Base-by-base conservation (phyloP, 257 asterid species). In the Lantana camara region DNA sequence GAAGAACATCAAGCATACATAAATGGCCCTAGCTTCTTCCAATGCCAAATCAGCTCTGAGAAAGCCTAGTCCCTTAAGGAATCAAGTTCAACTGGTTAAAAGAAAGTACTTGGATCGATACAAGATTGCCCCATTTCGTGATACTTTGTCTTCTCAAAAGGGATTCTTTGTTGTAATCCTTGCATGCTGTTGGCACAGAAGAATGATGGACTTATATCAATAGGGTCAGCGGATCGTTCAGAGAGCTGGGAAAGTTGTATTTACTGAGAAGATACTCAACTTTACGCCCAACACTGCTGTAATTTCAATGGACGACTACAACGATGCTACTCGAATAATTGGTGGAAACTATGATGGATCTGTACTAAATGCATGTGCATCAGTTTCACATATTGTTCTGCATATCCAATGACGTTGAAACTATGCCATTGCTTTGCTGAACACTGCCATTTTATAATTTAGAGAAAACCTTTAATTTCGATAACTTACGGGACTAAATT, bases 251-350 rank as follows among this genome's bases (percentile, higher is more conserved):
- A 85, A 85, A 73, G 78, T 85, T 66, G 78, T 75, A 12, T 46
- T 46, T 17, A 23, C 71, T 0, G 71, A 66, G 30, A 66, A 66
- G 75, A 82, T 82, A 41, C 64, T 85, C n/a, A 85, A 73, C 64
- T 78, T 82, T 68, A 76, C 80, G 89, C 90, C 89, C 14, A 77
- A 70, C 57, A 73, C 82, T 63, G 87, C 87, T 12, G 89, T 85
- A 57, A 85, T 85, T 48, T 85, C 93, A 45, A 85, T 85, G 93
- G 93, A 85, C 52, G 80, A 85, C 67, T 85, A 85, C 74, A 85
- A 85, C 52, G 93, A 85, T 72, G 66, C 90, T 30, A 85, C 87
- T 75, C 82, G 87, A 42, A 73, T 85, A 32, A 72, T 85, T 54
- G 93, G 82, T 80, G 93, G 93, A 19, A 85, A 85, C 67, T 85